phyloP scores from a whole-genome alignment of 2,329 filamentous ascomycete species.

The Colletotrichum melonis region DNA sequence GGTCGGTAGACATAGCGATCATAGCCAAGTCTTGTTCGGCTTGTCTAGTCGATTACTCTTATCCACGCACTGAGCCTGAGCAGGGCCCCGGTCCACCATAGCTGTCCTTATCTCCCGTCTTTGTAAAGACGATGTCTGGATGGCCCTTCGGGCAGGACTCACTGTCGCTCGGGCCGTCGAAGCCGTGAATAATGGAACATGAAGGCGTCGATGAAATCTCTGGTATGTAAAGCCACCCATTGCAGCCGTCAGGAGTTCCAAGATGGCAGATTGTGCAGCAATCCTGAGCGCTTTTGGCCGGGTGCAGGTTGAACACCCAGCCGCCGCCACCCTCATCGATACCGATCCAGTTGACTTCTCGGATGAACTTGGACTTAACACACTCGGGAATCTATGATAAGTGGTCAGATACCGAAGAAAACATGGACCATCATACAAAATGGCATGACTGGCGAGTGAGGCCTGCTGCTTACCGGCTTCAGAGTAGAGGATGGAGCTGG shows the following conservation, averaged over 20 bases:
- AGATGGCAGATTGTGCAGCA: conserved; percentile 35
- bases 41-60: not conserved
- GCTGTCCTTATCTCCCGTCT: not conserved
- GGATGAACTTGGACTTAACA: conserved; percentile 13
- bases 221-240: conserved; percentile 36
- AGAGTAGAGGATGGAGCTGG: not conserved
- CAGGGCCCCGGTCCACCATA: conserved; percentile 34
- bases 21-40: too few relatives aligned
- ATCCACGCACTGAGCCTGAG: conserved; percentile 6
- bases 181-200: conserved; percentile 36
- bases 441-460: not conserved
- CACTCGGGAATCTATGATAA: conserved; percentile 20
- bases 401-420: not conserved
- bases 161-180: conserved; percentile 20
- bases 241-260: conserved; percentile 30
- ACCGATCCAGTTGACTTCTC: conserved; percentile 35
- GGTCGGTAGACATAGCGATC: too few relatives aligned
- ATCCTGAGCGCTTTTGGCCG: conserved; percentile 22
- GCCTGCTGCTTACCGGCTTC: conserved; percentile 1
- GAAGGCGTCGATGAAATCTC: conserved; percentile 6
- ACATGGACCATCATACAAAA: not conserved
- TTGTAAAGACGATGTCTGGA: conserved; percentile 34
- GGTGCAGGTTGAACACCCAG: conserved; percentile 32
- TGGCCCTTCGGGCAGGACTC: conserved; percentile 31
- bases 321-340: conserved; percentile 3